Evolutionary conservation across 2,329 filamentous ascomycete species (phyloP).

Genomic region (Aspergillus piperis): DNA sequence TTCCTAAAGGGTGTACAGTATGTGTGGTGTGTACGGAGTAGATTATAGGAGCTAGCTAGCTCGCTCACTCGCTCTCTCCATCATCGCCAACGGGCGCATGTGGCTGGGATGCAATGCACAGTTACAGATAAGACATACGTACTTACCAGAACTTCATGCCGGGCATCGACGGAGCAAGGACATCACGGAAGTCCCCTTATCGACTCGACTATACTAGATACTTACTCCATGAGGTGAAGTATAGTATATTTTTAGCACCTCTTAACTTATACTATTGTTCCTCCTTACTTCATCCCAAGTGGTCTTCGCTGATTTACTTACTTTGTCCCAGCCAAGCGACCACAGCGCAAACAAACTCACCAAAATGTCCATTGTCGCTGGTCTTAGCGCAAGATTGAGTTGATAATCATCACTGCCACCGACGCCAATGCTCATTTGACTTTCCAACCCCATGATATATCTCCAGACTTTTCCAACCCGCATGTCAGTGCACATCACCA

Average conservation of each 20-base stretch:
- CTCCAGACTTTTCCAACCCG: background rate
- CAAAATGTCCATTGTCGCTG: background rate
- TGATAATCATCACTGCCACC: background rate
- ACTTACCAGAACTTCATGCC: background rate
- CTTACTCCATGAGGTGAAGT: background rate
- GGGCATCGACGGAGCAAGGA: background rate
- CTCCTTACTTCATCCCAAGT: background rate
- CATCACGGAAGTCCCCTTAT: background rate
- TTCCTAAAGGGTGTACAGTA: background rate
- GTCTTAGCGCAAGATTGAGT: background rate
- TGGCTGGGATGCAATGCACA: background rate
- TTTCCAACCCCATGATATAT: background rate
- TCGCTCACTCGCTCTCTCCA: background rate
- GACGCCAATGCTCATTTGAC: background rate
- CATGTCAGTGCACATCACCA: background rate
- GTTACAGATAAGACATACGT: background rate
- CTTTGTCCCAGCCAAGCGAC: background rate
- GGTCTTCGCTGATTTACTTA: background rate
- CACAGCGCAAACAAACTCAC: background rate
- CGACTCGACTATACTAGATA: background rate
- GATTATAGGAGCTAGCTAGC: background rate
- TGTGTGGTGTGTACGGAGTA: background rate
- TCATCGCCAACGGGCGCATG: background rate
- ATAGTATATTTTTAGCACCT: background rate
- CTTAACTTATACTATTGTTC: background rate